Evolutionary conservation across 257 asterid species (phyloP), one percentile per base, ranked within the genome.

Genomic region (Misopates orontium): DNA sequence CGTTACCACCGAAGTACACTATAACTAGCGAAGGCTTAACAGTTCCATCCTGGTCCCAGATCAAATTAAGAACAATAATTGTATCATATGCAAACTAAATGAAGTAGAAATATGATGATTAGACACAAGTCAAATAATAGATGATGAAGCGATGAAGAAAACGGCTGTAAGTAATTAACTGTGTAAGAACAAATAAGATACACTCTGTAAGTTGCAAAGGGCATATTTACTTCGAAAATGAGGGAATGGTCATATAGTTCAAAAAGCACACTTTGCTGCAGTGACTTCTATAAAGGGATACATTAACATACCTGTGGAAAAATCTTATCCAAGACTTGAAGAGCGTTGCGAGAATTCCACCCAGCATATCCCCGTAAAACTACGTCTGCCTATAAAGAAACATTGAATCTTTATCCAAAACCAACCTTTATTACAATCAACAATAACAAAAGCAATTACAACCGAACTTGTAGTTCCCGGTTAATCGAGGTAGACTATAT

Each of bases 311-410:
- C 94, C 88, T 75, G 66, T n/a, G 91, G 95, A 72, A 87, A 87
- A 62, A 89, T 69, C 66, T 76, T 39, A 44, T 75, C 50, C 47
- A 89, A 61, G 68, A 89, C 85, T 66, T 86, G 68, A 57, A 85
- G 80, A 56, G 84, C 95, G 18, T 72, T 76, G 63, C 91, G 74
- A 16, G 95, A 79, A 64, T 85, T 89, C 95, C 96, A 89, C 24
- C 87, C 95, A 56, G 54, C 24, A 68, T 87, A 89, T 60, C 96
- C 95, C 51, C 96, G 77, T 75, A 87, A 9, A 59, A 80, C 16
- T 60, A 90, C 62, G 67, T 90, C 97, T 57, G 95, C 91, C 97
- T 89, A 63, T n/a, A 22, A 7, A 44, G 66, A 5, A 28, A 4
- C 42, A 28, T 0, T 28, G 41, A 56, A 62, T 71, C 19, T 61